These are phyloP conservation scores for Yarrowia porcina DNA, from an alignment of 805 yeast genomes.

Conservation along the genomic window DNA sequence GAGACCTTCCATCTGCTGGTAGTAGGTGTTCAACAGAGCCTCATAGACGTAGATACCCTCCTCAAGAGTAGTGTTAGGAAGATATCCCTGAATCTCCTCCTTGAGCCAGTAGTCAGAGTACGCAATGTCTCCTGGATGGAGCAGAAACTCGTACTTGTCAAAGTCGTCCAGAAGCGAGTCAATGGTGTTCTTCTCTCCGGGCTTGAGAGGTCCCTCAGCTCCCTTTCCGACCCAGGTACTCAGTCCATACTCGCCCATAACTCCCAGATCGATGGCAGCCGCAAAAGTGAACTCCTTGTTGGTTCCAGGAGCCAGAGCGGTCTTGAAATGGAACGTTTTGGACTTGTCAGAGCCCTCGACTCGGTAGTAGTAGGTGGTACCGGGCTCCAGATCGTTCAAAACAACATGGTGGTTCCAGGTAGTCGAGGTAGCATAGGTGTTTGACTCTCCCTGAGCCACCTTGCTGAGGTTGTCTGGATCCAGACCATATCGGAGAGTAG, in stretches of 20 bases:
- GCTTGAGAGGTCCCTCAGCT: conserved; percentile 10
- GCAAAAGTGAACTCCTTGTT: conserved; percentile 25
- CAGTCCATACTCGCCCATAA: conserved; percentile 26
- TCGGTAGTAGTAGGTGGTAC: conserved; percentile 35
- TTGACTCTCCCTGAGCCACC: conserved; percentile 27
- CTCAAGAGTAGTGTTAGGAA: conserved; percentile 24
- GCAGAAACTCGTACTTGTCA: conserved; percentile 32
- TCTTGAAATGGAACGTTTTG: conserved; percentile 22
- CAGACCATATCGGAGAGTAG: conserved; percentile 34
- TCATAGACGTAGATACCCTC: conserved; percentile 29
- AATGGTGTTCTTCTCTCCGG: conserved; percentile 28
- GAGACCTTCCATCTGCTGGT: conserved; percentile 30
- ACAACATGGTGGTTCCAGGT: conserved; percentile 35
- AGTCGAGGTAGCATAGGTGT: conserved; percentile 32
- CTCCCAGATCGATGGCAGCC: conserved; percentile 17
- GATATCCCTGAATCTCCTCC: conserved; percentile 29
- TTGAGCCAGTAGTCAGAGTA: conserved; percentile 38
- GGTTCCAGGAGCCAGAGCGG: conserved; percentile 29
- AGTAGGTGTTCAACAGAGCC: conserved; percentile 32
- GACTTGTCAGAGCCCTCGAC: conserved; percentile 30
- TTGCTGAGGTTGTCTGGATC: conserved; percentile 25
- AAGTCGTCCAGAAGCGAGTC: conserved; percentile 29
- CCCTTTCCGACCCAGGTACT: conserved; percentile 22
- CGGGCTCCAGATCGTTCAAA: conserved; percentile 32
- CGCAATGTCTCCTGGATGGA: conserved; percentile 38